Percentiles rank a stretch among this genome's conserved stretches.
Conservation (phyloP, 1,284 basidiomycete genomes). For the Neonothopanus nambi region DNA sequence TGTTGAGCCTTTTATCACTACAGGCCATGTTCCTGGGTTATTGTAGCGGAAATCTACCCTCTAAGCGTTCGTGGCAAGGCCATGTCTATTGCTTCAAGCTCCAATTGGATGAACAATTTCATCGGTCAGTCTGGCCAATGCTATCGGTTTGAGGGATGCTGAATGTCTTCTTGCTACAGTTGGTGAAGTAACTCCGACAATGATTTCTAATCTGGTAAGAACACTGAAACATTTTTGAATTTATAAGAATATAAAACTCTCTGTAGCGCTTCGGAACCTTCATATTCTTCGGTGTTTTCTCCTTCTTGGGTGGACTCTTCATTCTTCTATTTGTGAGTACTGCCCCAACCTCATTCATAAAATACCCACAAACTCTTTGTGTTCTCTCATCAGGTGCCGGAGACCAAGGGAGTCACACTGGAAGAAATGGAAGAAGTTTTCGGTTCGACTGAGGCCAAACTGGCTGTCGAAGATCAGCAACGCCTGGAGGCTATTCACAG, state of each 20-base stretch:
- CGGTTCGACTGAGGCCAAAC: constrained; percentile 42
- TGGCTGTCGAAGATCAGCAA: constrained; percentile 54
- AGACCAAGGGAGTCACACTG: constrained; percentile 66
- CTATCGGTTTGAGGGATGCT: background rate
- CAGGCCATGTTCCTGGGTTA: constrained; percentile 65
- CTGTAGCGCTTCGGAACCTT: constrained; percentile 58
- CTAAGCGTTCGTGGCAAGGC: constrained; percentile 69
- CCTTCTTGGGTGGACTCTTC: constrained; percentile 63
- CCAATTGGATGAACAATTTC: constrained; percentile 81
- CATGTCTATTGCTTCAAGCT: constrained; percentile 66
- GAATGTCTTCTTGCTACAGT: constrained; percentile 18
- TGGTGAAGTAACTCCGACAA: constrained; percentile 56
- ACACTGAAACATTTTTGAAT: too few species aligned
- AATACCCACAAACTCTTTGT: background rate
- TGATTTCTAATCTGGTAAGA: constrained; percentile 37
- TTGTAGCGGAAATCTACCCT: constrained; percentile 69
- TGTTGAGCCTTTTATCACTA: constrained; percentile 19
- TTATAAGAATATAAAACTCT: background rate
- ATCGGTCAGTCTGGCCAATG: constrained; percentile 44
- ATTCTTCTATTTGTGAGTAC: constrained; percentile 56
- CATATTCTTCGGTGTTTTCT: constrained; percentile 71
- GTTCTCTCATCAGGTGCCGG: constrained; percentile 53
- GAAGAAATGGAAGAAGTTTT: constrained; percentile 76
- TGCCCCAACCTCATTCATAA: background rate
- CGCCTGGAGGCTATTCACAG: constrained; percentile 57